Conservation (phyloP, 2,329 filamentous ascomycete species). For the Ceratocystis cubensis region DNA sequence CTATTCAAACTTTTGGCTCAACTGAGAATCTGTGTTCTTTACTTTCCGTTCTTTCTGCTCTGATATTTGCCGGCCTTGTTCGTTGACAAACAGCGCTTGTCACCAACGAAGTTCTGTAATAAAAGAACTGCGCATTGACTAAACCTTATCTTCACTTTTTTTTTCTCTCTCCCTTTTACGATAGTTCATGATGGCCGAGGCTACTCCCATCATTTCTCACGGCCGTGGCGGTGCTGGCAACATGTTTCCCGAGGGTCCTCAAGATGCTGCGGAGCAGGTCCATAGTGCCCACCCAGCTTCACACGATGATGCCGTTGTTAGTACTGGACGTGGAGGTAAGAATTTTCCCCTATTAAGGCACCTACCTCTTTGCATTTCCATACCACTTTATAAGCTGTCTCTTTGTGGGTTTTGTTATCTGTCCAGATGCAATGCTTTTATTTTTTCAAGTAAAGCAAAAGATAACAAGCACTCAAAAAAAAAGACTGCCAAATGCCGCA, state of each 20-base stretch:
- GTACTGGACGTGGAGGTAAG: constrained; percentile 47
- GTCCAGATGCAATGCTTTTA: neutral
- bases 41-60: neutral
- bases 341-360: neutral
- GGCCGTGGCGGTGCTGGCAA: constrained; percentile 51
- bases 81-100: neutral
- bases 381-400: neutral
- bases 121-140: neutral
- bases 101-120: neutral
- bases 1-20: neutral
- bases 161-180: neutral
- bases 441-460: neutral
- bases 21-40: neutral
- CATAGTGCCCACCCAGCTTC: constrained; percentile 40
- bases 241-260: constrained; percentile 44
- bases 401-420: neutral
- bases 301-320: constrained; percentile 46
- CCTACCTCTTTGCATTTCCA: neutral
- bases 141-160: neutral
- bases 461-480: neutral
- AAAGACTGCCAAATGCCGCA: neutral
- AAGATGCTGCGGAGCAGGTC: constrained; percentile 51
- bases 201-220: constrained; percentile 37
- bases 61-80: neutral
- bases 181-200: constrained; percentile 25